Evolutionary conservation across 2,329 filamentous ascomycete species (phyloP), one percentile per base, ranked within the genome.

Genomic region (Fusarium continuum): DNA sequence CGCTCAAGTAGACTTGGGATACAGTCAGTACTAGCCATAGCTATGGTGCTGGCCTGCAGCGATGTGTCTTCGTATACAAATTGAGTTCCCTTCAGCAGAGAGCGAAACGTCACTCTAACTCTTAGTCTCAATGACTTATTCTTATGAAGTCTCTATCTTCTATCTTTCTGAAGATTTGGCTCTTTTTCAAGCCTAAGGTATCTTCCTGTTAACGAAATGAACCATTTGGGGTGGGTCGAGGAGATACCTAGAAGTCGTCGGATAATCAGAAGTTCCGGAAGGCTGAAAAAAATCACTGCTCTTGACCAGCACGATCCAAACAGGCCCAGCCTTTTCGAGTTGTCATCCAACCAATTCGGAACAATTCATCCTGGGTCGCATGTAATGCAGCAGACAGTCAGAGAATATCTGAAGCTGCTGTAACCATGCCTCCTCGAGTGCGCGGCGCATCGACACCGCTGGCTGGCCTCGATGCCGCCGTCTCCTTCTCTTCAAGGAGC

Each of bases 341-440:
- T 38, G 58, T 49, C 55, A 60, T 55, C 55, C 52, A 67, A 41
- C 61, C 69, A 64, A 67, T 64, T 65, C 52, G 41, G 48, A 55
- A 57, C 69, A 70, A 68, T 67, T 70, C 69, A 65, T 34, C 51
- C 46, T 55, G 56, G 55, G 39, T 60, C 55, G 49, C 64, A 71
- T 70, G 60, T 61, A 68, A 64, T 67, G 49, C 68, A 70, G 58
- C 61, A 50, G 47, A 35, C 31, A 55, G 36, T 43, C 55, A 56
- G 65, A 61, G 49, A 32, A 53, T 25, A 49, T 52, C 44, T 55
- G 52, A 60, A 67, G 40, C 64, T 57, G 48, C 51, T 52, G 41
- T 61, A 55, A 69, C 35, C 48, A 77, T 77, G 75, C 70, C 74
- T 56, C 74, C 74, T 41, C 71, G 73, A 71, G 48, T 76, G 59